phyloP scores from a whole-genome alignment of 2,329 filamentous ascomycete species.

The Pyricularia sp. region DNA sequence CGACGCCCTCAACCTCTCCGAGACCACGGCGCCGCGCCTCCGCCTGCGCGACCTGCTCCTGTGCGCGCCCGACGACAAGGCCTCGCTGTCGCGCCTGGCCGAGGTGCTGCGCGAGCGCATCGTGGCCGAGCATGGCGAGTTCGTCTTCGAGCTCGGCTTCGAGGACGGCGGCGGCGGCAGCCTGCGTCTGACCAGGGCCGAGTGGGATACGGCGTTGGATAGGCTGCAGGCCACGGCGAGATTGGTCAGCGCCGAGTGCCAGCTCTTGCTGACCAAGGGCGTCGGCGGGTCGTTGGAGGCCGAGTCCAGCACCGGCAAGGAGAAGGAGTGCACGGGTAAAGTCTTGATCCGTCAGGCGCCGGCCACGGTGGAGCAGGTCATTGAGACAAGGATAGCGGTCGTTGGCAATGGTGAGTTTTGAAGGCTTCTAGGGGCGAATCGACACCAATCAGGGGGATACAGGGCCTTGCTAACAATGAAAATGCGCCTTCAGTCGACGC shows the following conservation, averaged over 20 bases:
- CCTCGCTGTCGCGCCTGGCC: slow-evolving; percentile 53
- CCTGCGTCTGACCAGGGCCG: slow-evolving; percentile 63
- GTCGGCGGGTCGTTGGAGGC: slow-evolving; percentile 72
- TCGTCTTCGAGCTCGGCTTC: slow-evolving; percentile 82
- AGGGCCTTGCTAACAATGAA: slow-evolving; percentile 8
- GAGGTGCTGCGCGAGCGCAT: slow-evolving; percentile 60
- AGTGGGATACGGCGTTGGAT: slow-evolving; percentile 66
- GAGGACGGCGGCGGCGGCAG: slow-evolving; percentile 75
- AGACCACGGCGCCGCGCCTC: slow-evolving; percentile 52
- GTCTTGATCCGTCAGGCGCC: slow-evolving; percentile 72
- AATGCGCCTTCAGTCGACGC: slow-evolving; percentile 62
- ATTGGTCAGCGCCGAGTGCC: slow-evolving; percentile 61
- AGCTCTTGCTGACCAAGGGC: slow-evolving; percentile 81
- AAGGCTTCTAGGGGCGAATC: background rate
- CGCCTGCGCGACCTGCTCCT: slow-evolving; percentile 71
- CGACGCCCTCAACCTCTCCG: slow-evolving; percentile 73
- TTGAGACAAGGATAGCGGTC: slow-evolving; percentile 92
- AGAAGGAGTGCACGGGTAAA: slow-evolving; percentile 74
- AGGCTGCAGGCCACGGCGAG: slow-evolving; percentile 58
- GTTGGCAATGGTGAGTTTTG: slow-evolving; percentile 70
- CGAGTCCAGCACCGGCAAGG: slow-evolving; percentile 48
- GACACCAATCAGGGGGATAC: background rate
- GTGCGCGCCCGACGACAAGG: slow-evolving; percentile 45
- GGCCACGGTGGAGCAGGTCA: slow-evolving; percentile 70
- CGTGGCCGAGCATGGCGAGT: slow-evolving; percentile 79